phyloP scores from a whole-genome alignment of 2,329 filamentous ascomycete species.

The Cyanodermella asteris region DNA sequence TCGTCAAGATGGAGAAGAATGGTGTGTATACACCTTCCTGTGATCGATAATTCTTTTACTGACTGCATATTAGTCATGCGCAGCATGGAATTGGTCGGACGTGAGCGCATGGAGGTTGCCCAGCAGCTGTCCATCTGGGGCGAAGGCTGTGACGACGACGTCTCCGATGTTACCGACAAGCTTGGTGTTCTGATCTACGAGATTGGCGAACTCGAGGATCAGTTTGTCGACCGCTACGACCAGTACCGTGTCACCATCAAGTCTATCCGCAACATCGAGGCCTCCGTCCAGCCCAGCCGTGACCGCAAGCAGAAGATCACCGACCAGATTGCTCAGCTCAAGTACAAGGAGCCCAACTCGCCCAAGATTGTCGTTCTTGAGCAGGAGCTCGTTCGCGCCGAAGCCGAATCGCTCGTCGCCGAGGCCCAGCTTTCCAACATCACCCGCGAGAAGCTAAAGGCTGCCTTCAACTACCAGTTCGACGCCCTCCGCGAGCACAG shows the following conservation, averaged over 20 bases:
- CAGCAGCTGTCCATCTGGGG: constrained; percentile 99
- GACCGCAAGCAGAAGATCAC: constrained; percentile 98
- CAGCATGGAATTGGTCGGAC: constrained; percentile 81
- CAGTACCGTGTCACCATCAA: constrained; percentile 99
- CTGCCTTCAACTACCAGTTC: constrained; percentile 94
- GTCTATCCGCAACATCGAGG: constrained; percentile 97
- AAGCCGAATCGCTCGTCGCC: constrained; percentile 95
- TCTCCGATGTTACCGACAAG: constrained; percentile 97
- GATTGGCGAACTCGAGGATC: constrained; percentile 93
- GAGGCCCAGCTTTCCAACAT: constrained; percentile 98
- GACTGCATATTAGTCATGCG: no score
- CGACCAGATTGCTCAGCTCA: constrained; percentile 93
- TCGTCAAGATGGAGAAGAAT: constrained; percentile 99
- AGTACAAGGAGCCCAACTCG: constrained; percentile 98
- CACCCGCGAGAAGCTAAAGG: constrained; percentile 97
- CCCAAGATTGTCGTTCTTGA: constrained; percentile 94
- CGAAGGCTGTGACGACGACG: constrained; percentile 85
- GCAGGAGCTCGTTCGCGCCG: constrained; percentile 92
- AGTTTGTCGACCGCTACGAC: constrained; percentile 96
- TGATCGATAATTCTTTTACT: no score
- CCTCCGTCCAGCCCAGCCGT: constrained; percentile 90
- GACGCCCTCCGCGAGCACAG: constrained; percentile 92
- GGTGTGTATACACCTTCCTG: no score
- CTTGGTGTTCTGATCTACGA: constrained; percentile 94
- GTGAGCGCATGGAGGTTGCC: constrained; percentile 95